These are phyloP conservation scores for Dorcoceras hygrometricum DNA, from an alignment of 257 asterid species.

Conservation along the genomic window DNA sequence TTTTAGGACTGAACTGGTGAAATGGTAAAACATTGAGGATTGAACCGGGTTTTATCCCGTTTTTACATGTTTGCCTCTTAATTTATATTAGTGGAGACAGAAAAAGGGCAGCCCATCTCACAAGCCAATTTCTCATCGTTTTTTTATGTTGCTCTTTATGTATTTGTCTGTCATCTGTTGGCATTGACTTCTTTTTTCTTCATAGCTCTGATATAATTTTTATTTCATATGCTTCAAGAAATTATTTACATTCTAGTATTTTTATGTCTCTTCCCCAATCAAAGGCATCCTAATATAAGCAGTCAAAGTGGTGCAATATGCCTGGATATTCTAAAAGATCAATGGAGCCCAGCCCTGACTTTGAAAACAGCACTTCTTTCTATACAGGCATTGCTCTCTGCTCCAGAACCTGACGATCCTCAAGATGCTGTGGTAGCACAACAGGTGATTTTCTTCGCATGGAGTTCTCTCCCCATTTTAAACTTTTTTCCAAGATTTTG, in stretches of 20 bases:
- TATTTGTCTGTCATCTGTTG: background rate
- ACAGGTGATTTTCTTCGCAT: constrained; percentile 44
- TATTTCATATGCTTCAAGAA: constrained; percentile 3
- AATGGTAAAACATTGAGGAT: too few relatives aligned
- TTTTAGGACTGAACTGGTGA: too few relatives aligned
- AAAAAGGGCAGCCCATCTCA: background rate
- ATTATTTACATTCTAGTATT: constrained; percentile 21
- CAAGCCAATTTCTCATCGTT: constrained; percentile 1
- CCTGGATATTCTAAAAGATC: constrained; percentile 93
- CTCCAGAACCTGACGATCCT: constrained; percentile 97
- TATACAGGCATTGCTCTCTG: constrained; percentile 85
- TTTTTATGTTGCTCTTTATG: constrained; percentile 11
- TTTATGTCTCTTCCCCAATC: constrained; percentile 24
- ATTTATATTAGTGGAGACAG: background rate
- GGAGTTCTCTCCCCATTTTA: background rate
- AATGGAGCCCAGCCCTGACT: constrained; percentile 98
- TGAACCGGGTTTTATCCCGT: too few relatives aligned
- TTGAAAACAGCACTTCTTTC: constrained; percentile 96
- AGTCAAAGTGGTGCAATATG: constrained; percentile 99
- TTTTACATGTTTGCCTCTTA: background rate
- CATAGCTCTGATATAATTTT: background rate
- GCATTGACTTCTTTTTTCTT: background rate
- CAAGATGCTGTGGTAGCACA: constrained; percentile 97
- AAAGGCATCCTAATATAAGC: constrained; percentile 98
- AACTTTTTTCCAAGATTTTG: too few relatives aligned